Evolutionary conservation across 2,329 filamentous ascomycete species (phyloP), one percentile per base, ranked within the genome.

Genomic region (Botrytis deweyae): DNA sequence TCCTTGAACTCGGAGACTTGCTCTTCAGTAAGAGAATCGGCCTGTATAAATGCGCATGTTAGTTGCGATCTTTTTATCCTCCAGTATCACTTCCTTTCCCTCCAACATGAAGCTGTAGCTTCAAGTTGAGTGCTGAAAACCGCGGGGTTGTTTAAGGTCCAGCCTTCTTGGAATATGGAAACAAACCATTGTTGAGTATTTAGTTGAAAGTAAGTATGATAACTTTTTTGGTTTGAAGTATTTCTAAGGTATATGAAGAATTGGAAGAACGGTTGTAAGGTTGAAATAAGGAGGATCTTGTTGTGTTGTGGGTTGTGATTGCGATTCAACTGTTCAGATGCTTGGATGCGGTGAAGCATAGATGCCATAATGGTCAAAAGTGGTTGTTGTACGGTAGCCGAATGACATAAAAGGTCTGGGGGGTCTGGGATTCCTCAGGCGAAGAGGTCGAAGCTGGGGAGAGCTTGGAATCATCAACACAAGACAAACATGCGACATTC

Each of bases 1-100:
- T 99, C 96, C 93, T 98, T 99, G 89, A 98, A 99, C 88, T 99
- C 96, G 84, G 96, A 98, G 84, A 99, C 96, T 90, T 99, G 96
- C 88, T 99, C 96, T 89, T 99, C 96, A 81, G 96, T 98, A 83
- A 99, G 92, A 85, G 95, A 95, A 85, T 99, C 96, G 84, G 95
- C 95, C 95, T 98, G 84, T 74, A 78, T 65, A 42, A 20, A 40
- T 42, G 71, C 64, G 36, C 66, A 44, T 74, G 55, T 79, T 76
- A 77, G 76, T 69, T 61, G 55, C 42, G 52, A 33, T 36, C 40
- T 12, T 36, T 1, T 29, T 33, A 38, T 46, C 20, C 40, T 46
- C 40, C 40, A 29, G 29, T 10, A 25, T 29, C 8, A 5, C 20
- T 44, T 40, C 33, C 42, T 59, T 16, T 33, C 20, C 5, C 20